Conservation (phyloP, 768 basidiomycete genomes). For the Lactifluus piperatus region DNA sequence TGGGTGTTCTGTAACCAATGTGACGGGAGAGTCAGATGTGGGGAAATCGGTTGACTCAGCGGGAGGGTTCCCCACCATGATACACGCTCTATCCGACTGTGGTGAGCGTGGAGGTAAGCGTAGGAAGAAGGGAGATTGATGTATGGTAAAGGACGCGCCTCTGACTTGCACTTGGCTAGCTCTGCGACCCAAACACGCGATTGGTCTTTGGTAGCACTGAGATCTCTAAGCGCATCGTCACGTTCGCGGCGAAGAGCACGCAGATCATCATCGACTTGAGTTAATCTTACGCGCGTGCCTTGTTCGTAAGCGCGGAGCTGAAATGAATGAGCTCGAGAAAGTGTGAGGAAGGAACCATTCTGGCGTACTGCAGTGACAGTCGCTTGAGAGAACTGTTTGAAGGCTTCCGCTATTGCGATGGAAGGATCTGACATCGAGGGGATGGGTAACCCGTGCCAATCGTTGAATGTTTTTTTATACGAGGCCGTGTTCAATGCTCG, state of each 20-base stretch:
- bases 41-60: background rate
- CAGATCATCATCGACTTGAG: constrained; percentile 15
- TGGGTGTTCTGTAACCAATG: constrained; percentile 40
- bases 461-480: too few species aligned
- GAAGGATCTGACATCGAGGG: constrained; percentile 18
- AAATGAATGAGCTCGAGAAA: background rate
- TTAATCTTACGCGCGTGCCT: constrained; percentile 10
- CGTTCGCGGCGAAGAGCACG: constrained; percentile 14
- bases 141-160: background rate
- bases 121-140: background rate
- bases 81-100: constrained; percentile 8
- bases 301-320: constrained; percentile 18
- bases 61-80: background rate
- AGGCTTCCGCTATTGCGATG: constrained; percentile 33
- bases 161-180: constrained; percentile 18
- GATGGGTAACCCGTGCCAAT: too few species aligned
- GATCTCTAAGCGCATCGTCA: constrained; percentile 15
- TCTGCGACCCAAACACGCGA: constrained; percentile 7
- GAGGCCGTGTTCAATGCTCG: too few species aligned
- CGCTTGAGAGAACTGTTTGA: constrained; percentile 34
- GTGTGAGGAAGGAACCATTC: background rate
- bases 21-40: background rate
- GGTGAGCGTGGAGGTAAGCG: background rate
- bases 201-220: constrained; percentile 9
- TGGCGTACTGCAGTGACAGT: constrained; percentile 33